These are phyloP conservation scores for Picea glauca DNA, from an alignment of 75 land plant genomes.

Conservation along the genomic window DNA sequence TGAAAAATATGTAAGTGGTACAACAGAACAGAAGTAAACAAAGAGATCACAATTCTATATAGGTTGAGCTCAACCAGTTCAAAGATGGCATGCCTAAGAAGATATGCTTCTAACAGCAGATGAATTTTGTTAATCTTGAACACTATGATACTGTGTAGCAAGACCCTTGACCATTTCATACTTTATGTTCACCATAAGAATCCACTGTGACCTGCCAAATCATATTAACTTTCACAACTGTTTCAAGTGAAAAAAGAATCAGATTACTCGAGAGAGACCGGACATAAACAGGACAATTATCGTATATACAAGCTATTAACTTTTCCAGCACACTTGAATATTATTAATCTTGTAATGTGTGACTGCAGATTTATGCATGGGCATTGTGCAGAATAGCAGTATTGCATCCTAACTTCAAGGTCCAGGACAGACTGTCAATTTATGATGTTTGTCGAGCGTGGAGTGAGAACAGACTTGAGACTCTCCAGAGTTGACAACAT, in stretches of 20 bases:
- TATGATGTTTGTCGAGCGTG: neutral
- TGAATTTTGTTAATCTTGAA: too few species aligned
- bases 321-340: conserved; percentile 2
- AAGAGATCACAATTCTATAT: neutral
- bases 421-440: neutral
- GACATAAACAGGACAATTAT: neutral
- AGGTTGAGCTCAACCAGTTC: too few species aligned
- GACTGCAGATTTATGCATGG: neutral
- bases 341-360: neutral
- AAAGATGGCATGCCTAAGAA: too few species aligned
- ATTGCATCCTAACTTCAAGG: neutral
- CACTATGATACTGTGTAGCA: neutral
- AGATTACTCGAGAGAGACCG: neutral
- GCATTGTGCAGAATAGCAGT: neutral
- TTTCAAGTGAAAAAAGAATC: neutral
- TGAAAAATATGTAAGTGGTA: neutral
- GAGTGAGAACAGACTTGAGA: neutral
- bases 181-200: neutral
- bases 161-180: neutral
- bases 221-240: neutral
- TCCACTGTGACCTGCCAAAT: neutral
- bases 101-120: too few species aligned
- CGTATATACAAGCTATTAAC: neutral
- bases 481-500: neutral
- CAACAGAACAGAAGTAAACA: neutral